These are phyloP conservation scores for Albizia julibrissin DNA, from an alignment of 306 rosid genomes.

Conservation along the genomic window DNA sequence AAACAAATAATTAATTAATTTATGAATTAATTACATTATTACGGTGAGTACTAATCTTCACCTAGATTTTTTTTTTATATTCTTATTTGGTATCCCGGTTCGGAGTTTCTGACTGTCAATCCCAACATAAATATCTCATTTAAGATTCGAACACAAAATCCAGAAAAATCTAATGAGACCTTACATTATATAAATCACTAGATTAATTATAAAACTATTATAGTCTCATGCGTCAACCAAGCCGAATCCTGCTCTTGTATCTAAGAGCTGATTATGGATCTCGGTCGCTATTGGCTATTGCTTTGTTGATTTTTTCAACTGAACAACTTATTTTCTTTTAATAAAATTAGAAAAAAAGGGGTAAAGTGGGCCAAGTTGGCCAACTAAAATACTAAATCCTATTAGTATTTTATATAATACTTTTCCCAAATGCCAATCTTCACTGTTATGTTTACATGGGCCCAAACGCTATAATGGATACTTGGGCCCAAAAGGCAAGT, in stretches of 20 bases:
- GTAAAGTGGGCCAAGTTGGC: background rate
- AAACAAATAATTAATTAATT: background rate
- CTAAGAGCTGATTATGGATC: background rate
- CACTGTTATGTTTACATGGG: background rate
- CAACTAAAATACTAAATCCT: background rate
- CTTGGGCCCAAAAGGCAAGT: background rate
- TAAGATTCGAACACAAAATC: no score
- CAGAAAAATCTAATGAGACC: rapidly evolving
- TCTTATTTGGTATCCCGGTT: no score
- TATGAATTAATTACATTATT: background rate
- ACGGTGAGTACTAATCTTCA: background rate
- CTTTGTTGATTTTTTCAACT: background rate
- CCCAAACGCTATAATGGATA: background rate
- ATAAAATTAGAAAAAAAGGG: background rate
- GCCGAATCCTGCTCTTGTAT: background rate
- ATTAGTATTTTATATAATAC: background rate
- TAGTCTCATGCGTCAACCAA: background rate
- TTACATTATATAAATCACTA: no score
- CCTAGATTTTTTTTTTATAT: background rate
- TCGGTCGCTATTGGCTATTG: background rate
- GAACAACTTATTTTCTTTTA: background rate
- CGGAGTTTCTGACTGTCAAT: rapidly evolving
- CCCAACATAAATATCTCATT: no score
- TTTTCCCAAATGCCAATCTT: background rate
- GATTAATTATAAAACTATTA: no score